Evolutionary conservation across 106 monocot genomes (phyloP), one percentile per base, ranked within the genome.

Genomic region (Allium cepa): DNA sequence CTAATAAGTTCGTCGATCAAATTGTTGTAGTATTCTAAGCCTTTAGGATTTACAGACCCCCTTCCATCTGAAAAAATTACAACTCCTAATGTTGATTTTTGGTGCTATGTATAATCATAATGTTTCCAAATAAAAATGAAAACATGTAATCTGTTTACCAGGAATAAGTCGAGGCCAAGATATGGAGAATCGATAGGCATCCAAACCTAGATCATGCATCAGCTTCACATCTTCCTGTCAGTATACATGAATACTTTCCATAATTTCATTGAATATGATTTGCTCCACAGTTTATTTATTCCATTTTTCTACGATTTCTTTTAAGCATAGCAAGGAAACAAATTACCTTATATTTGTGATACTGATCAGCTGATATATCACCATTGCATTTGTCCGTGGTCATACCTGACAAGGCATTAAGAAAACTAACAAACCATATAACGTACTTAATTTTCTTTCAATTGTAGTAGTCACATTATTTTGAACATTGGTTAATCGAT

Each of bases 321-420:
- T 47, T 18, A 69, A 66, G 27, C 9, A 8, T 8, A 16, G 0
- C 0, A 48, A 59, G 4, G 2, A 4, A 4, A 4, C 10, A 14
- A 8, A 56, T 57, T 59, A 77, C 87, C 87, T 83, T 80, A 80
- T 75, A 83, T 58, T 83, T 77, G 67, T 87, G 87, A 69, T 87
- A 87, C 22, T 74, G 77, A 18, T 87, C 83, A 13, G 83, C 74
- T 27, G 87, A 64, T 17, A 80, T 63, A 56, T 83, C 83, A 59
- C 62, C 80, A 18, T 66, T 63, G 67, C 75, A 78, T 28, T 65
- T 49, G 8, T 83, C 87, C 3, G 3, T 0, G 22, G 15, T 70
- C 50, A 47, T 64, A 12, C 83, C 87, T 87, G 75, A 49, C 12
- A 46, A 68, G 36, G 36, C 36, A 36, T 36, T 5, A 36, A 36